Conservation (phyloP, 1,139 yeast species). For the Sugiyamaella castrensis region DNA sequence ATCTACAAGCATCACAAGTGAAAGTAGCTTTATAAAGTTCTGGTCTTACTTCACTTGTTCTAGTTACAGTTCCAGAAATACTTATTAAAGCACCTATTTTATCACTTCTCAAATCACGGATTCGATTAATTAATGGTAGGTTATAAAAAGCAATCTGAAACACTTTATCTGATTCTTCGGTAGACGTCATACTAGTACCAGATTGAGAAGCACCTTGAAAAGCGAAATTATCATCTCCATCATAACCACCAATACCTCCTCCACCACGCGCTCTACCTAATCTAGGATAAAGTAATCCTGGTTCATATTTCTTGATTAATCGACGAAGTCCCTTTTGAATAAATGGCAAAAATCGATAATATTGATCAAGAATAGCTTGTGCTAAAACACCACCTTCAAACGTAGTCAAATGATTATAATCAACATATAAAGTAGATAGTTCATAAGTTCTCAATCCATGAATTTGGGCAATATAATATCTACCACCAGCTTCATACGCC, state of each 20-base stretch:
- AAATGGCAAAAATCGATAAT: slow-evolving; percentile 87
- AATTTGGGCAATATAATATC: slow-evolving; percentile 72
- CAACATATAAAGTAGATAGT: slow-evolving; percentile 75
- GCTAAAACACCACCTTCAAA: slow-evolving; percentile 88
- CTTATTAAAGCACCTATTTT: slow-evolving; percentile 82
- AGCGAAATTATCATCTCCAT: slow-evolving; percentile 19
- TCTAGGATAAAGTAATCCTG: slow-evolving; percentile 49
- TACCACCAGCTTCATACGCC: slow-evolving; percentile 42
- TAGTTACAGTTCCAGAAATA: slow-evolving; percentile 91
- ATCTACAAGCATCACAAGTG: slow-evolving; percentile 85
- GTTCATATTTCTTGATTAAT: slow-evolving; percentile 72
- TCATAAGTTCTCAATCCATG: slow-evolving; percentile 78
- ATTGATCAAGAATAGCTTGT: slow-evolving; percentile 84
- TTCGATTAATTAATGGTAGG: slow-evolving; percentile 76
- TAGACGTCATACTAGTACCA: slow-evolving; percentile 32
- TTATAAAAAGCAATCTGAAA: slow-evolving; percentile 90
- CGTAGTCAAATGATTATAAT: slow-evolving; percentile 72
- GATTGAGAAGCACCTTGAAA: slow-evolving; percentile 25
- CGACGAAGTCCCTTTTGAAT: slow-evolving; percentile 70
- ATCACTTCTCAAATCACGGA: slow-evolving; percentile 87
- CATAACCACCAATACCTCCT: slow-evolving; percentile 4
- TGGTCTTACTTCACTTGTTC: slow-evolving; percentile 97
- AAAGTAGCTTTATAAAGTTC: slow-evolving; percentile 86
- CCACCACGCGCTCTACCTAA: slow-evolving; percentile 11
- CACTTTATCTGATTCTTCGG: slow-evolving; percentile 61